Conservation (phyloP, 768 basidiomycete species). For the Leccinum incarnatum region DNA sequence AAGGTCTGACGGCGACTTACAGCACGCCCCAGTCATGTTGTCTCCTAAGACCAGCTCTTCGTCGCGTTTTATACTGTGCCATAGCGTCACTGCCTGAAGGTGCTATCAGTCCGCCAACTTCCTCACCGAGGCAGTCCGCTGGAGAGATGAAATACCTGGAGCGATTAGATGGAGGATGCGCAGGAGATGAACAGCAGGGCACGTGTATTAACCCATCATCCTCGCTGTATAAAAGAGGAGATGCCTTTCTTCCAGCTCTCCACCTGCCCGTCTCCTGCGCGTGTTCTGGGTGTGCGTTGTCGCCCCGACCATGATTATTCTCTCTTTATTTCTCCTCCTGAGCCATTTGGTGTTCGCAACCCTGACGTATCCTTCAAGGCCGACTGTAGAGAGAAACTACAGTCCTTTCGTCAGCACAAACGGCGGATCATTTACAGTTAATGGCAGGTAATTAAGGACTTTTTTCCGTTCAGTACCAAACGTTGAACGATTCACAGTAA, state of each 20-base stretch:
- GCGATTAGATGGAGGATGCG: not conserved
- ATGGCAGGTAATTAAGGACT: constrained; percentile 43
- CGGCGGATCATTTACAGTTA: constrained; percentile 48
- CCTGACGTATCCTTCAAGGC: constrained; percentile 34
- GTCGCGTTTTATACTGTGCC: not conserved
- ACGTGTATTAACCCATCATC: constrained; percentile 10
- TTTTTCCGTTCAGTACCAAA: constrained; percentile 12
- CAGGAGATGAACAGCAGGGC: constrained; percentile 1
- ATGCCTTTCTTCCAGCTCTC: not conserved
- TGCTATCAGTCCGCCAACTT: not conserved
- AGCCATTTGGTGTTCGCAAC: constrained; percentile 29
- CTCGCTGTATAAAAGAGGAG: constrained; percentile 18
- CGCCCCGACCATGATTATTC: constrained; percentile 36
- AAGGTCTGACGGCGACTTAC: not conserved
- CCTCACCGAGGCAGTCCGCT: not conserved
- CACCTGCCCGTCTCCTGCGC: not conserved
- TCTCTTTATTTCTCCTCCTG: constrained; percentile 29
- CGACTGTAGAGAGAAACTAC: constrained; percentile 27
- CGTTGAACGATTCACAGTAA: constrained; percentile 31
- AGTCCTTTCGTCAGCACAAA: constrained; percentile 45
- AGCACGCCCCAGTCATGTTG: not conserved
- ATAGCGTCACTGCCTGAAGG: not conserved
- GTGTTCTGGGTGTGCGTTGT: constrained; percentile 3
- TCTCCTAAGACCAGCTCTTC: not conserved
- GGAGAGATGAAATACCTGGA: constrained; percentile 3